Conservation (phyloP, 495 filamentous ascomycete genomes). For the Collariella sp. region DNA sequence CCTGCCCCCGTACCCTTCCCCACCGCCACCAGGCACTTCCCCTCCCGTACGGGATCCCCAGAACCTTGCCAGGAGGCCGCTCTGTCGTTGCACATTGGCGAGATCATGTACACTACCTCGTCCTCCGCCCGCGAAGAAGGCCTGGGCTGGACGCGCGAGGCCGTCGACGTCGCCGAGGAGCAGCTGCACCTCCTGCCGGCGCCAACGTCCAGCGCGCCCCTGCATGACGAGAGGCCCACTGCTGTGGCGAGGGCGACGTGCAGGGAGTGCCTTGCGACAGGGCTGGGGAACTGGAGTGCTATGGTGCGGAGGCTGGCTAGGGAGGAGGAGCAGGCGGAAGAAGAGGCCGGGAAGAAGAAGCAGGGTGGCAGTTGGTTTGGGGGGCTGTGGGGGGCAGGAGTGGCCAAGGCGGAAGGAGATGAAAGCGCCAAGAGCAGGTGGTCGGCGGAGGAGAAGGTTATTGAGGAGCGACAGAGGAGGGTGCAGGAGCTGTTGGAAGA, state of each 20-base stretch:
- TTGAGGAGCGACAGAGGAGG: slow-evolving; percentile 39
- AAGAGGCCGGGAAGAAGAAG: background rate
- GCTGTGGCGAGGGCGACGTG: slow-evolving; percentile 44
- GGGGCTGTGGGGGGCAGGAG: slow-evolving; percentile 41
- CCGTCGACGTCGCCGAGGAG: slow-evolving; percentile 56
- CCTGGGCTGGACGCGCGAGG: slow-evolving; percentile 76
- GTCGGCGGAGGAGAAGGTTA: slow-evolving; percentile 46
- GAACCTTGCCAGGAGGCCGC: slow-evolving; percentile 76
- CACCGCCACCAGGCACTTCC: slow-evolving; percentile 55
- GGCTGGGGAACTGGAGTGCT: slow-evolving; percentile 63
- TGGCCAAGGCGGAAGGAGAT: background rate
- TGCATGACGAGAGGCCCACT: background rate
- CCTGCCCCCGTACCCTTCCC: slow-evolving; percentile 53
- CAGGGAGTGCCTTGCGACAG: slow-evolving; percentile 60
- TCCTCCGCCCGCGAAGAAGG: slow-evolving; percentile 47
- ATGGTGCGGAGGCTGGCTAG: slow-evolving; percentile 57
- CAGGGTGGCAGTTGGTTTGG: slow-evolving; percentile 28
- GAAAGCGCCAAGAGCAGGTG: slow-evolving; percentile 30
- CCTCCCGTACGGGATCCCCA: slow-evolving; percentile 50
- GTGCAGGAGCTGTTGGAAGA: slow-evolving; percentile 42
- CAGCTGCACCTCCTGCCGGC: slow-evolving; percentile 26
- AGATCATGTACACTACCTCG: slow-evolving; percentile 67
- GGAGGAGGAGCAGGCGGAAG: slow-evolving; percentile 33
- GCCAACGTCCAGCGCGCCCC: background rate
- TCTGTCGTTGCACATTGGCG: slow-evolving; percentile 83